Conservation (phyloP, 768 basidiomycete genomes). For the Pseudohyphozyma bogoriensis region DNA sequence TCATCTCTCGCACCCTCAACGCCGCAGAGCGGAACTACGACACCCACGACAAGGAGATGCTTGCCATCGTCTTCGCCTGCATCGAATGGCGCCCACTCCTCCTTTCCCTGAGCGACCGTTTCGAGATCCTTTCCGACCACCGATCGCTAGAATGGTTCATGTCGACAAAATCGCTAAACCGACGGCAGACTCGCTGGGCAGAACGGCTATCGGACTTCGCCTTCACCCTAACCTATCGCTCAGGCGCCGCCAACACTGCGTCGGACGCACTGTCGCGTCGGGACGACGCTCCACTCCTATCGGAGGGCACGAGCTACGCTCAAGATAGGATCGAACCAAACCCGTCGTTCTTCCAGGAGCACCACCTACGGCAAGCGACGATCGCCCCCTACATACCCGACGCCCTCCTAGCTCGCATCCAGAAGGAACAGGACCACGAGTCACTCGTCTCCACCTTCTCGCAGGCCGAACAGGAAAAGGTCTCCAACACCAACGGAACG, state of each 20-base stretch:
- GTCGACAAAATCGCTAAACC: conserved; percentile 40
- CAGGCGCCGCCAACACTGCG: background rate
- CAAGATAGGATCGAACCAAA: background rate
- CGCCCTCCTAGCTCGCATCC: no score
- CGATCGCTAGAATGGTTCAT: conserved; percentile 35
- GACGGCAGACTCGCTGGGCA: conserved; percentile 43
- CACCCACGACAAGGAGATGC: conserved; percentile 47
- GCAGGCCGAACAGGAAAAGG: no score
- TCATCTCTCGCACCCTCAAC: conserved; percentile 29
- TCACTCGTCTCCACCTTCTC: no score
- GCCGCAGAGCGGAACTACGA: conserved; percentile 45
- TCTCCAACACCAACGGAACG: conserved; percentile 1
- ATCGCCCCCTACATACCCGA: no score
- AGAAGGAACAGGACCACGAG: no score
- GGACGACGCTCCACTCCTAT: conserved; percentile 5
- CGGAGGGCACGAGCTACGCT: conserved; percentile 5
- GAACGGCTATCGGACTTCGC: conserved; percentile 36
- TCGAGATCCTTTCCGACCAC: conserved; percentile 35
- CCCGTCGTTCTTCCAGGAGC: background rate
- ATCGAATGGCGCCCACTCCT: conserved; percentile 36
- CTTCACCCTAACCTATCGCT: conserved; percentile 37
- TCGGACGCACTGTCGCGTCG: conserved; percentile 16
- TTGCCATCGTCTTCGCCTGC: conserved; percentile 43
- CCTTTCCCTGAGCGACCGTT: conserved; percentile 34
- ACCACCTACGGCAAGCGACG: no score